Conservation (phyloP, 768 basidiomycete genomes). For the Kwoniella europaea region DNA sequence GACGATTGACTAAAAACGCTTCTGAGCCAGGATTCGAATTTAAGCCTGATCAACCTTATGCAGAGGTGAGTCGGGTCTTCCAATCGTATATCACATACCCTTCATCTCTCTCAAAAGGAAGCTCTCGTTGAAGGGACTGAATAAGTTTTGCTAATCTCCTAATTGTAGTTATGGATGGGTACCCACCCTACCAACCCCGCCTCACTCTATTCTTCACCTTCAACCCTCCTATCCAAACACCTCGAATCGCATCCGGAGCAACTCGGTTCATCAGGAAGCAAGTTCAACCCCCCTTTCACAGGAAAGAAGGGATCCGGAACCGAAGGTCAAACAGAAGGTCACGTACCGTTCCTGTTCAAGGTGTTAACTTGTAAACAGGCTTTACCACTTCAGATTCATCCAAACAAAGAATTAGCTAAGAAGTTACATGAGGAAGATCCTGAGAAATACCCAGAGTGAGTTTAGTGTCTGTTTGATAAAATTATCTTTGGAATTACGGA, state of each 20-base stretch:
- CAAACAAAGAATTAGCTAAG: constrained; percentile 48
- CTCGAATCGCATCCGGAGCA: constrained; percentile 24
- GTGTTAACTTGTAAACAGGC: constrained; percentile 53
- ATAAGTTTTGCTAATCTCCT: background rate
- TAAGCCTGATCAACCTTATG: constrained; percentile 38
- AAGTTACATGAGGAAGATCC: constrained; percentile 49
- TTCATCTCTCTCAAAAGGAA: background rate
- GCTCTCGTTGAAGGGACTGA: too few relatives aligned
- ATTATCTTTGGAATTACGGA: too few relatives aligned
- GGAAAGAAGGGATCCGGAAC: constrained; percentile 26
- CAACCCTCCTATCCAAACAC: constrained; percentile 28
- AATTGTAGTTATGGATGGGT: constrained; percentile 49
- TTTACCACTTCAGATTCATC: constrained; percentile 54
- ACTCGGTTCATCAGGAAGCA: constrained; percentile 33
- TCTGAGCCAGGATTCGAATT: constrained; percentile 32
- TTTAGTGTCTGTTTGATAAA: too few relatives aligned
- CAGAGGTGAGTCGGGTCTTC: constrained; percentile 33
- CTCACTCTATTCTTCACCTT: constrained; percentile 23
- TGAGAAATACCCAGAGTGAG: constrained; percentile 46
- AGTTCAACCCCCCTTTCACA: constrained; percentile 27
- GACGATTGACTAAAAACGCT: constrained; percentile 35
- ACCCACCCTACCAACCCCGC: constrained; percentile 51
- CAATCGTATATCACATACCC: background rate
- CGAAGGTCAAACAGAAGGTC: constrained; percentile 29
- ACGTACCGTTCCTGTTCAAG: constrained; percentile 54